A percentile compares a stretch with the other conserved stretches of the same genome.
Evolutionary conservation across 192 early-diverging fungal genomes (phyloP).

Genomic region (Coemansia sp.): DNA sequence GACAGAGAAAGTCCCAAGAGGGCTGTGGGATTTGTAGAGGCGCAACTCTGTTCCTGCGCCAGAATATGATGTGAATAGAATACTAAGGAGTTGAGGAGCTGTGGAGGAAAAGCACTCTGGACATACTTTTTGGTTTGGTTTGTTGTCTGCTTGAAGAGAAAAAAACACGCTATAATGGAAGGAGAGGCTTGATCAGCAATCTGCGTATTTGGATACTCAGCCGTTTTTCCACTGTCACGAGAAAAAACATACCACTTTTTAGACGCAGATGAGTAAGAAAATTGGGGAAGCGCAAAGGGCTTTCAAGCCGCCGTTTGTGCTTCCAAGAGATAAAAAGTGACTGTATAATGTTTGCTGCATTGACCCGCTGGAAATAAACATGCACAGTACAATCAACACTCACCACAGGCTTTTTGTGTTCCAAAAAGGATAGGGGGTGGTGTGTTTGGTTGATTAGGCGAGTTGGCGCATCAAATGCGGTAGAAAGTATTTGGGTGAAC

Average conservation of each 20-base stretch:
- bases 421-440: not conserved
- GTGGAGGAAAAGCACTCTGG: not conserved
- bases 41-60: not conserved
- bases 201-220: slow-evolving; percentile 3
- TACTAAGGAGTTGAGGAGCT: not conserved
- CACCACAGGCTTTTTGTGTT: not conserved
- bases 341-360: slow-evolving; percentile 1
- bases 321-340: not conserved
- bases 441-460: too few relatives aligned
- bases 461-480: not conserved
- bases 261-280: not conserved
- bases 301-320: not conserved
- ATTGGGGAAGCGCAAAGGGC: not conserved
- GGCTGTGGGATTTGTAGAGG: too few relatives aligned
- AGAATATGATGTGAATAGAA: not conserved
- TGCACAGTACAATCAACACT: not conserved
- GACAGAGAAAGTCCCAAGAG: too few relatives aligned
- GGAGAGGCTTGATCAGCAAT: slow-evolving; percentile 1
- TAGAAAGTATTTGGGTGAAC: not conserved
- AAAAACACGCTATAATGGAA: slow-evolving; percentile 9
- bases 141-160: not conserved
- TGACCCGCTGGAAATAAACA: slow-evolving; percentile 1
- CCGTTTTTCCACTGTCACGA: slow-evolving; percentile 1
- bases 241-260: slow-evolving; percentile 15
- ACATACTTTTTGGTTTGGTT: not conserved